Conservation (phyloP, 495 filamentous ascomycete species). For the Thermochaetoides thermophila region DNA sequence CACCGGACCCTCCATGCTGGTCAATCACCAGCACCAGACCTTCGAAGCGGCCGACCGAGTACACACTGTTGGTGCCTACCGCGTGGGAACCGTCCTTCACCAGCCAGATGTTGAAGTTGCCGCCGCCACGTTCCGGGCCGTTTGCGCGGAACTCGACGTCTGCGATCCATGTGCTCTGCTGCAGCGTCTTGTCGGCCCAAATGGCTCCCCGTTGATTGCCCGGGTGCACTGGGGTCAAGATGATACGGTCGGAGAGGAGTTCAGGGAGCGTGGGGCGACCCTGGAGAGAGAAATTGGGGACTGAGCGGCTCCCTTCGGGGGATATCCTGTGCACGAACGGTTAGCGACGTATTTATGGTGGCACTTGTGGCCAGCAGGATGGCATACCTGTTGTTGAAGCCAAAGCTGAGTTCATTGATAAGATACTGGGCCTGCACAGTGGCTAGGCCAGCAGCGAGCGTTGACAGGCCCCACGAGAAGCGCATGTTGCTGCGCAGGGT, state of each 20-base stretch:
- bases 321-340: conserved; percentile 32
- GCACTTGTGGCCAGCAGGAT: too few relatives aligned
- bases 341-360: too few relatives aligned
- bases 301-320: conserved; percentile 19
- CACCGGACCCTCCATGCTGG: conserved; percentile 66
- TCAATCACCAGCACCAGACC: conserved; percentile 79
- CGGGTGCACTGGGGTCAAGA: conserved; percentile 78
- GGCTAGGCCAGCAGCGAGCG: conserved; percentile 38
- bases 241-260: conserved; percentile 76
- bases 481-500: too few relatives aligned
- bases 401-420: conserved; percentile 59
- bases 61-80: conserved; percentile 60
- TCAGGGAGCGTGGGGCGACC: conserved; percentile 59
- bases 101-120: conserved; percentile 92
- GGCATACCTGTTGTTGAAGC: conserved; percentile 46
- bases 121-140: conserved; percentile 70
- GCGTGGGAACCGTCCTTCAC: conserved; percentile 50
- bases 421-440: conserved; percentile 45
- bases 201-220: conserved; percentile 72
- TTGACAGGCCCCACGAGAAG: conserved; percentile 24
- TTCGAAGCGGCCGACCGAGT: conserved; percentile 70
- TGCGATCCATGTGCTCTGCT: conserved; percentile 55
- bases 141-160: conserved; percentile 79
- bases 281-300: conserved; percentile 46
- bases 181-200: conserved; percentile 56